Conservation (phyloP, 805 yeast genomes). For the Kuraishia molischiana region DNA sequence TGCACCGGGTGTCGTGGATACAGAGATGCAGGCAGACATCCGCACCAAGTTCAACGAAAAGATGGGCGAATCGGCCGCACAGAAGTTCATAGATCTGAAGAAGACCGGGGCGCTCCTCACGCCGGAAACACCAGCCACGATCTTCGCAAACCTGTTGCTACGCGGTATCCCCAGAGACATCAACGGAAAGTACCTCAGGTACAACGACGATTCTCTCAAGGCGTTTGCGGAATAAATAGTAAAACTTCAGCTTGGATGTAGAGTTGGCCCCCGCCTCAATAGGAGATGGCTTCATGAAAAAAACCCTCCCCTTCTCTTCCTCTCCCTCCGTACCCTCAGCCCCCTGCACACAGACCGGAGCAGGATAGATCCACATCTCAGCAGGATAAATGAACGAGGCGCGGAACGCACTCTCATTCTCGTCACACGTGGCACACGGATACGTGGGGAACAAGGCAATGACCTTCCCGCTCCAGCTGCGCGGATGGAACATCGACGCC, state of each 20-base stretch:
- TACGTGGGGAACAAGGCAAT: constrained; percentile 91
- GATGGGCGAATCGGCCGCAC: constrained; percentile 53
- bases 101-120: constrained; percentile 44
- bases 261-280: too few species aligned
- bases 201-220: constrained; percentile 29
- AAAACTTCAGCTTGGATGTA: too few species aligned
- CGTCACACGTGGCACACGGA: constrained; percentile 93
- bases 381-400: too few species aligned
- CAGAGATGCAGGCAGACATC: constrained; percentile 78
- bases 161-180: constrained; percentile 45
- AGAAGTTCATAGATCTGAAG: constrained; percentile 59
- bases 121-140: constrained; percentile 64
- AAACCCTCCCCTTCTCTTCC: too few species aligned
- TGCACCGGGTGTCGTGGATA: constrained; percentile 94
- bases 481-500: constrained; percentile 90
- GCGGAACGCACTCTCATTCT: constrained; percentile 41
- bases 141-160: constrained; percentile 58
- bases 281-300: too few species aligned
- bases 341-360: too few species aligned
- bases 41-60: constrained; percentile 48
- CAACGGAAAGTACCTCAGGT: constrained; percentile 64
- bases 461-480: constrained; percentile 76
- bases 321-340: too few species aligned
- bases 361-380: too few species aligned
- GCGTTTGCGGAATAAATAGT: constrained; percentile 4